Evolutionary conservation across 108 stramenopile species (phyloP).

Genomic region (Fragilaria crotonensis): DNA sequence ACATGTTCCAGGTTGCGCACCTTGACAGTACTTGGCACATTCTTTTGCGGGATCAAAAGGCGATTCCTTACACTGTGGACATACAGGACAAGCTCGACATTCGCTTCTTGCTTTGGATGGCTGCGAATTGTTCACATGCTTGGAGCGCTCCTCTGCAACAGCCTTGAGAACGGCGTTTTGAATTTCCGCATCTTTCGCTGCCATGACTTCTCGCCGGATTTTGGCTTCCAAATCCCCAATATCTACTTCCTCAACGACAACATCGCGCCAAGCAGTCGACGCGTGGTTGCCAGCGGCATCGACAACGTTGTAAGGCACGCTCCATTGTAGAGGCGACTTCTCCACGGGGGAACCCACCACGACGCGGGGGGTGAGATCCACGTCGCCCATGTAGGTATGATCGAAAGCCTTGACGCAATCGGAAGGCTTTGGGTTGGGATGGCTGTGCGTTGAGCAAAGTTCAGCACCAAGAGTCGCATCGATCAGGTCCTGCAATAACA

Average conservation of each 20-base stretch:
- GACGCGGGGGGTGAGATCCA: conserved; percentile 62
- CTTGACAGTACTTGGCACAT: neutral
- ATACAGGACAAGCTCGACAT: neutral
- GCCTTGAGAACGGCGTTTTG: conserved; percentile 40
- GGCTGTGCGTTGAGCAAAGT: conserved; percentile 63
- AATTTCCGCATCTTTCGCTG: conserved; percentile 24
- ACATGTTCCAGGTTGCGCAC: neutral
- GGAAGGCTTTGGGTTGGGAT: conserved; percentile 39
- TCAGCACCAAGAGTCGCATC: conserved; percentile 64
- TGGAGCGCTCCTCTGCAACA: conserved; percentile 39
- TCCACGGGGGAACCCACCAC: conserved; percentile 66
- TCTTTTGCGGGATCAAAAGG: neutral
- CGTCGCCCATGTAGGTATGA: conserved; percentile 58
- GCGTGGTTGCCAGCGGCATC: conserved; percentile 83
- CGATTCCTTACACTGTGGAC: neutral
- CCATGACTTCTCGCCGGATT: conserved; percentile 30
- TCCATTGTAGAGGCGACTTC: conserved; percentile 56
- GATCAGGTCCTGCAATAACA: conserved; percentile 54
- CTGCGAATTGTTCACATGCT: neutral
- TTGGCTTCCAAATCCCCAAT: conserved; percentile 50
- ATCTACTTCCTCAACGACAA: conserved; percentile 77
- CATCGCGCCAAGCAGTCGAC: conserved; percentile 64
- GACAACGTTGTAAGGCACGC: conserved; percentile 79
- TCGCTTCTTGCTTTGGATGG: neutral
- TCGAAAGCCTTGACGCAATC: conserved; percentile 75